phyloP scores from a whole-genome alignment of 306 rosid species.

The Elaeagnus macrophylla region DNA sequence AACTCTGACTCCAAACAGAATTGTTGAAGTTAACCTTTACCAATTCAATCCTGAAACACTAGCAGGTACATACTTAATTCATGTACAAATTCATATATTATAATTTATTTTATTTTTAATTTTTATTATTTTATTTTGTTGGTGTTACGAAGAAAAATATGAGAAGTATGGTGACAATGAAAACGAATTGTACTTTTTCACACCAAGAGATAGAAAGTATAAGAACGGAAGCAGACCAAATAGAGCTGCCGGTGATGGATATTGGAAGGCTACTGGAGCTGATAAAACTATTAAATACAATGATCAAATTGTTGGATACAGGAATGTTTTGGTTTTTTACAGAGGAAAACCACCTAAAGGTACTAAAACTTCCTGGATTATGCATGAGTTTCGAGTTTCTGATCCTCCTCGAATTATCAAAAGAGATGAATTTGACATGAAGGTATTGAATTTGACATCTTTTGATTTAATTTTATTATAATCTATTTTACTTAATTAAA shows the following conservation, averaged over 20 bases:
- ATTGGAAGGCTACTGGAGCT: background rate
- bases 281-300: background rate
- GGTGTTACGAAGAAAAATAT: background rate
- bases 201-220: background rate
- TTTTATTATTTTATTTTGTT: too few species aligned
- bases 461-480: too few species aligned
- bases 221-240: background rate
- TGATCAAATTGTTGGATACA: background rate
- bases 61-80: conserved; percentile 9
- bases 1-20: conserved; percentile 6
- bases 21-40: conserved; percentile 16
- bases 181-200: background rate
- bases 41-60: conserved; percentile 10
- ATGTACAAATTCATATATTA: background rate
- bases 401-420: background rate
- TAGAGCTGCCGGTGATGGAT: background rate
- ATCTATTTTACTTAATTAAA: too few species aligned
- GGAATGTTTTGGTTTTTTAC: conserved; percentile 14
- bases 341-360: conserved; percentile 20
- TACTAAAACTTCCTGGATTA: conserved; percentile 16
- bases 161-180: too few species aligned
- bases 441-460: too few species aligned
- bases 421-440: too few species aligned
- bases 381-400: conserved; percentile 16
- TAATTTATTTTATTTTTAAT: background rate